These are phyloP conservation scores for Fragaria vesca DNA, from an alignment of 306 rosid genomes.

Conservation along the genomic window DNA sequence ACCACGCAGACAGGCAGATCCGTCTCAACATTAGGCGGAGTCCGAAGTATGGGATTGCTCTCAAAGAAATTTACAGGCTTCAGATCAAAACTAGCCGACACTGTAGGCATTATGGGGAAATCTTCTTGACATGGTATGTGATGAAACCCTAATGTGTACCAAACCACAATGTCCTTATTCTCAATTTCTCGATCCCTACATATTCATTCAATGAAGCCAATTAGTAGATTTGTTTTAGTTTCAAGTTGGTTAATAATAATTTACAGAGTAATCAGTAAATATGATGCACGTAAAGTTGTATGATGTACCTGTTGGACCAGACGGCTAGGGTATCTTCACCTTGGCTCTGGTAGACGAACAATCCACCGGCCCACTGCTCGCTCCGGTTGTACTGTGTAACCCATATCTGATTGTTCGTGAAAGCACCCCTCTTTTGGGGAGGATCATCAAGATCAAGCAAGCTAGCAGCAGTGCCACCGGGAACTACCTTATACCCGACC, in stretches of 20 bases:
- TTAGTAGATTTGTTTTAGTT: not conserved
- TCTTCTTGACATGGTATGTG: constrained; percentile 96
- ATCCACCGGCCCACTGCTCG: constrained; percentile 89
- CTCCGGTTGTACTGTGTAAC: constrained; percentile 73
- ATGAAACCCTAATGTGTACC: constrained; percentile 94
- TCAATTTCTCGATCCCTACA: constrained; percentile 80
- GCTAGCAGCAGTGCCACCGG: constrained; percentile 75
- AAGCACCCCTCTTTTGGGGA: constrained; percentile 81
- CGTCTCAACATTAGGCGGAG: constrained; percentile 52
- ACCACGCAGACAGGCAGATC: constrained; percentile 75
- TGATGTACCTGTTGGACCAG: constrained; percentile 68
- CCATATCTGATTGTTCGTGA: constrained; percentile 88
- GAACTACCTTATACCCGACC: constrained; percentile 83
- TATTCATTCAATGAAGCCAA: not conserved
- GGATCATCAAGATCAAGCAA: constrained; percentile 69
- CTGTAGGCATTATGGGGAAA: constrained; percentile 84
- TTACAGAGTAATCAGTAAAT: not conserved
- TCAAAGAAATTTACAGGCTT: constrained; percentile 90
- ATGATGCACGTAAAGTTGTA: not conserved
- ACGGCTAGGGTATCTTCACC: constrained; percentile 81
- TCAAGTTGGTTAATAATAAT: not conserved
- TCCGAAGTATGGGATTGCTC: constrained; percentile 71
- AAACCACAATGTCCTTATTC: constrained; percentile 79
- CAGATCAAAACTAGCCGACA: constrained; percentile 73
- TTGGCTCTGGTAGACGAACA: constrained; percentile 60